Evolutionary conservation across 2,329 filamentous ascomycete species (phyloP).

Genomic region (Colletotrichum sp.): DNA sequence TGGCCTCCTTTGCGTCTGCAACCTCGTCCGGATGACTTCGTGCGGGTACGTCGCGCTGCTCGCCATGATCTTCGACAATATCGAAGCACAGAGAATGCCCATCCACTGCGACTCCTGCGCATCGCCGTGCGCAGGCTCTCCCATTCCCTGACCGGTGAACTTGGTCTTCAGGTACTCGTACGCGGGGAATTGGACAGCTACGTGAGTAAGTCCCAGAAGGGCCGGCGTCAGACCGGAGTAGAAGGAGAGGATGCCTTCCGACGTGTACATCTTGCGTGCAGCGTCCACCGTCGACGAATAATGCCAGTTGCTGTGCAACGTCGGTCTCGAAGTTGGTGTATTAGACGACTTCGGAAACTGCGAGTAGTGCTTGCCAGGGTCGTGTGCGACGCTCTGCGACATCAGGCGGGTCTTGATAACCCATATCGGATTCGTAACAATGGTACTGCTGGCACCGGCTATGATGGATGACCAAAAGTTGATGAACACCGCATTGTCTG

Average conservation of each 20-base stretch:
- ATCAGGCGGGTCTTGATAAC: constrained; percentile 98
- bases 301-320: constrained; percentile 79
- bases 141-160: constrained; percentile 91
- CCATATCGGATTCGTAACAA: constrained; percentile 98
- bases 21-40: constrained; percentile 89
- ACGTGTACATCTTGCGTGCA: constrained; percentile 92
- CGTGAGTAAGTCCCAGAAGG: constrained; percentile 88
- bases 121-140: constrained; percentile 61
- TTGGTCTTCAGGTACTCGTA: constrained; percentile 92
- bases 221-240: constrained; percentile 95
- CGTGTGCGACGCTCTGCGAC: constrained; percentile 77
- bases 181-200: constrained; percentile 95
- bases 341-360: constrained; percentile 53
- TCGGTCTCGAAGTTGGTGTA: constrained; percentile 60
- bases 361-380: constrained; percentile 51
- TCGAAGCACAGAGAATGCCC: constrained; percentile 86
- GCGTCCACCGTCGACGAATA: constrained; percentile 91
- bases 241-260: constrained; percentile 87
- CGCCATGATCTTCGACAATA: constrained; percentile 92
- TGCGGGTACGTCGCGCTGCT: constrained; percentile 97
- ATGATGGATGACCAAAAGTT: constrained; percentile 90
- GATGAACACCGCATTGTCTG: constrained; percentile 78
- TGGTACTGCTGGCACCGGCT: constrained; percentile 89
- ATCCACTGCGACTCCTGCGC: constrained; percentile 73
- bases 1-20: constrained; percentile 90